Percentiles rank a stretch among this genome's conserved stretches.
Evolutionary conservation across 2,329 filamentous ascomycete genomes (phyloP).

Genomic region (Aspergillus sp.): DNA sequence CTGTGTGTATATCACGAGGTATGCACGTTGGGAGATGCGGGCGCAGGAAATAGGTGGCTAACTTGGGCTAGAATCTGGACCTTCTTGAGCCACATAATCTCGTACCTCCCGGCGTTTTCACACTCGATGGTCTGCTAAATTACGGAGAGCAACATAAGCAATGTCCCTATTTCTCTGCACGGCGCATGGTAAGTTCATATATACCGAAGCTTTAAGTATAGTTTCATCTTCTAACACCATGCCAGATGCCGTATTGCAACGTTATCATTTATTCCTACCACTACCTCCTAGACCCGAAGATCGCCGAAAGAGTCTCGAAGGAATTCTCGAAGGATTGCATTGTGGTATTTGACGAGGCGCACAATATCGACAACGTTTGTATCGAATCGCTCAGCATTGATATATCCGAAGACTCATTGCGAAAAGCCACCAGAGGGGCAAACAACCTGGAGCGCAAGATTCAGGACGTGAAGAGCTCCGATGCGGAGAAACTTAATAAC

Average conservation of each 20-base stretch:
- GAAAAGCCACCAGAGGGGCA: conserved; percentile 86
- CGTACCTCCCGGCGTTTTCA: conserved; percentile 93
- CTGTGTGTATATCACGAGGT: conserved; percentile 94
- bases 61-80: conserved; percentile 71
- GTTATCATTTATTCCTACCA: conserved; percentile 99
- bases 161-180: conserved; percentile 93
- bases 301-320: conserved; percentile 90
- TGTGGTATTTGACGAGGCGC: conserved; percentile 96
- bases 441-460: conserved; percentile 90
- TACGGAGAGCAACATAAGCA: conserved; percentile 97
- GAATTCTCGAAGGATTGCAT: conserved; percentile 98
- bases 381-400: conserved; percentile 97
- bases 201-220: background rate
- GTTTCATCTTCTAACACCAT: conserved; percentile 18
- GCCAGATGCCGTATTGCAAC: conserved; percentile 95
- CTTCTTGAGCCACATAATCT: conserved; percentile 92
- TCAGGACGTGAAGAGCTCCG: conserved; percentile 90
- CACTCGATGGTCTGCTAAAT: conserved; percentile 79
- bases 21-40: conserved; percentile 23
- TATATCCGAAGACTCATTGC: conserved; percentile 88
- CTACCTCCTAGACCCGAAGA: conserved; percentile 96
- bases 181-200: conserved; percentile 72
- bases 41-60: conserved; percentile 12
- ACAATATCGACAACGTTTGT: conserved; percentile 99
- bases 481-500: conserved; percentile 88